Evolutionary conservation across 345 rosid species (phyloP).

Genomic region (Cardamine chenopodiifolia): DNA sequence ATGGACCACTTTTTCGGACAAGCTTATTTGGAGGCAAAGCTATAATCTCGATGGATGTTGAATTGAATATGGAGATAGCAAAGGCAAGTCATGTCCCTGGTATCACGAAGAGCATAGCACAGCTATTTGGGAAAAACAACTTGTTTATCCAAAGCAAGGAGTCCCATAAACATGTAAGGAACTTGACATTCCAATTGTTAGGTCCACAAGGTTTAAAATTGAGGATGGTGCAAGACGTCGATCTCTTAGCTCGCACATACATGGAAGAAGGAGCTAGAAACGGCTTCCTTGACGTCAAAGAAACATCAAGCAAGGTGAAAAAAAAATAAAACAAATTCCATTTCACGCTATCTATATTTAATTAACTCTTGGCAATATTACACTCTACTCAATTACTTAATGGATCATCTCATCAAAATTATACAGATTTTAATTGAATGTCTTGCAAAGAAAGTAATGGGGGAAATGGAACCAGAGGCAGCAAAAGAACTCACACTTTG

Average conservation of each 20-base stretch:
- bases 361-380: no score
- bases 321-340: no score
- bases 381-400: no score
- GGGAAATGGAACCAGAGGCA: slow-evolving; percentile 21
- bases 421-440: slow-evolving; percentile 29
- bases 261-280: slow-evolving; percentile 24
- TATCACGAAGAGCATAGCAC: slow-evolving; percentile 7
- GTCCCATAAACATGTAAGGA: slow-evolving; percentile 18
- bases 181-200: slow-evolving; percentile 15
- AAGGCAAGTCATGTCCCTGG: slow-evolving; percentile 24
- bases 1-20: slow-evolving; percentile 37
- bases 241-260: slow-evolving; percentile 17
- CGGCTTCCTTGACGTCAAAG: not conserved
- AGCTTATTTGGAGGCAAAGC: slow-evolving; percentile 34
- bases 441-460: slow-evolving; percentile 28
- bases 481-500: slow-evolving; percentile 10
- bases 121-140: slow-evolving; percentile 26
- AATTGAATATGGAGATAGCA: slow-evolving; percentile 33
- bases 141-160: slow-evolving; percentile 19
- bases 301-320: slow-evolving; percentile 20
- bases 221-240: slow-evolving; percentile 20
- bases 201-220: slow-evolving; percentile 25
- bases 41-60: slow-evolving; percentile 29
- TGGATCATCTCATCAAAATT: no score
- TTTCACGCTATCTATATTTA: no score